Evolutionary conservation across 345 rosid species (phyloP).

Genomic region (Eucalyptus lansdowneana): DNA sequence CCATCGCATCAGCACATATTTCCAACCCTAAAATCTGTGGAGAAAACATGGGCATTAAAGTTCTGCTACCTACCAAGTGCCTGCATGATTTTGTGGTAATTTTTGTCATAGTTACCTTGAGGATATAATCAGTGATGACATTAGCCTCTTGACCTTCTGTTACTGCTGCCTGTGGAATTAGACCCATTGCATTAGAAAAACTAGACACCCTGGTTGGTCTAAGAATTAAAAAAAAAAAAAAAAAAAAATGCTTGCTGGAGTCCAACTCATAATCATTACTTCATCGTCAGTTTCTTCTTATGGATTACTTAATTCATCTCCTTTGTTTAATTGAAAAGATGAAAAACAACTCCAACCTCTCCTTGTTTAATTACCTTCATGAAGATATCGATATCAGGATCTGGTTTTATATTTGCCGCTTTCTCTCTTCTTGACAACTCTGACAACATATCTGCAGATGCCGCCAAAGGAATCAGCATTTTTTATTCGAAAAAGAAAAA

Average conservation of each 20-base stretch:
- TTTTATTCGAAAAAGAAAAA: background rate
- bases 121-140: slow-evolving; percentile 36
- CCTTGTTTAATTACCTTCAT: slow-evolving; percentile 19
- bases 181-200: background rate
- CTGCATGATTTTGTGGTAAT: background rate
- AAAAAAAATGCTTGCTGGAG: background rate
- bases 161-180: slow-evolving; percentile 26
- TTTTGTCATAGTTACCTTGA: slow-evolving; percentile 23
- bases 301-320: background rate
- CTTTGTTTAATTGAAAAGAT: background rate
- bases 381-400: slow-evolving; percentile 27
- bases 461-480: background rate
- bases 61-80: background rate
- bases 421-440: slow-evolving; percentile 38
- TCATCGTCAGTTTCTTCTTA: background rate
- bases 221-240: background rate
- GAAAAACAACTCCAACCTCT: background rate
- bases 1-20: background rate
- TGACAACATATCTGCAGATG: slow-evolving; percentile 16
- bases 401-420: slow-evolving; percentile 21
- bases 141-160: slow-evolving; percentile 31
- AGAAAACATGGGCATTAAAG: background rate
- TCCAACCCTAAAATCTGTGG: background rate
- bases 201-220: background rate
- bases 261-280: background rate